A percentile compares a stretch with the other conserved stretches of the same genome.
Evolutionary conservation across 176 grass and related monocot species (phyloP).

Genomic region (Puya raimondii): DNA sequence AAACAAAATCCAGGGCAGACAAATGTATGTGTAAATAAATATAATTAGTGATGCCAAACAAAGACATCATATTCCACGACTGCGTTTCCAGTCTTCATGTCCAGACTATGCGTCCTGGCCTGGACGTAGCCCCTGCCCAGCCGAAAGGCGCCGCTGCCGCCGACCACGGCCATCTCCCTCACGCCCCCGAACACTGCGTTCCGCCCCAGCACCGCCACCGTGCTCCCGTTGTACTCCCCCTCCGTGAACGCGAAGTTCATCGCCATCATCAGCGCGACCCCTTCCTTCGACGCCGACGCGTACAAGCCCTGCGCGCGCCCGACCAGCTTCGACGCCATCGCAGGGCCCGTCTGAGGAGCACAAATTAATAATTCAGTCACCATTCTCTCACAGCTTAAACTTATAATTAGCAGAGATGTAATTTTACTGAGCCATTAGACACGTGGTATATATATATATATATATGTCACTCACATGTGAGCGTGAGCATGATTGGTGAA

Average conservation of each 20-base stretch:
- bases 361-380: too few relatives aligned
- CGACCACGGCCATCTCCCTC: conserved; percentile 24
- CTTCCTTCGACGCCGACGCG: conserved; percentile 4
- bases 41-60: conserved; percentile 7
- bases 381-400: too few relatives aligned
- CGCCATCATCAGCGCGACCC: conserved; percentile 1
- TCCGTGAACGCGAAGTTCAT: conserved; percentile 34
- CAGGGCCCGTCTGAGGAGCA: background rate
- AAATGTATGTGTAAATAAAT: too few relatives aligned
- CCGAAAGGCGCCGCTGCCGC: conserved; percentile 21
- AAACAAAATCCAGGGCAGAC: too few relatives aligned
- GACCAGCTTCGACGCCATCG: conserved; percentile 3
- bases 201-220: conserved; percentile 13
- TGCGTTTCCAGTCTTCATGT: conserved; percentile 9
- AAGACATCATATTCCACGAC: conserved; percentile 29
- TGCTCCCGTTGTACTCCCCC: conserved; percentile 24
- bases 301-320: conserved; percentile 30
- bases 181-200: conserved; percentile 11
- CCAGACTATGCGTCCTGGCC: conserved; percentile 6
- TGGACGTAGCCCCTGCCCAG: conserved; percentile 14
- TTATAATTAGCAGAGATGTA: too few relatives aligned
- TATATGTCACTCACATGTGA: too few relatives aligned
- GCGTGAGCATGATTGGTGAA: too few relatives aligned
- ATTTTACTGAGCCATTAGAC: too few relatives aligned
- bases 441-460: too few relatives aligned